phyloP scores from a whole-genome alignment of 192 early-diverging fungal genomes.

The Neocallimastix lanati region DNA sequence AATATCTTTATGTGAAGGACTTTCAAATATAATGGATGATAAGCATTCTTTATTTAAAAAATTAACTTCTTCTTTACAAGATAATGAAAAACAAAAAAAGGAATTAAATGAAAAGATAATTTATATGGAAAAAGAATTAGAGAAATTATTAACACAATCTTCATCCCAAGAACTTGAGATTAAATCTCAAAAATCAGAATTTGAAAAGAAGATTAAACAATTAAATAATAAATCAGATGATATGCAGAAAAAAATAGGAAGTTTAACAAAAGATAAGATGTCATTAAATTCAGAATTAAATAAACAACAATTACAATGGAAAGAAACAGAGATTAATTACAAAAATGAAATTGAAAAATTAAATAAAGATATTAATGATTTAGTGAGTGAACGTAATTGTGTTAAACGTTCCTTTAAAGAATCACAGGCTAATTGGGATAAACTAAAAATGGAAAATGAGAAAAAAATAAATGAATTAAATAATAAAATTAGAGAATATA shows the following conservation, averaged over 20 bases:
- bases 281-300: neutral
- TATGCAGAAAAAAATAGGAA: neutral
- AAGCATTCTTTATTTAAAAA: neutral
- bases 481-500: neutral
- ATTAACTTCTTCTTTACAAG: neutral
- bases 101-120: neutral
- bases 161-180: neutral
- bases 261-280: neutral
- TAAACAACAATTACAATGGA: neutral
- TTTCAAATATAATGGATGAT: neutral
- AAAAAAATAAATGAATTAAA: neutral
- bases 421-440: neutral
- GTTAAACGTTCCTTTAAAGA: neutral
- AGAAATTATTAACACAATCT: neutral
- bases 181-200: neutral
- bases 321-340: neutral
- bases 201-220: neutral
- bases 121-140: neutral
- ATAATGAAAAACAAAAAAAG: neutral
- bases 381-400: neutral
- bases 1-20: neutral
- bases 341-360: neutral
- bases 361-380: neutral
- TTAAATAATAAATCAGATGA: neutral
- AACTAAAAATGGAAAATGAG: neutral